phyloP scores from a whole-genome alignment of 2,329 filamentous ascomycete species.

The Ustulina deusta region DNA sequence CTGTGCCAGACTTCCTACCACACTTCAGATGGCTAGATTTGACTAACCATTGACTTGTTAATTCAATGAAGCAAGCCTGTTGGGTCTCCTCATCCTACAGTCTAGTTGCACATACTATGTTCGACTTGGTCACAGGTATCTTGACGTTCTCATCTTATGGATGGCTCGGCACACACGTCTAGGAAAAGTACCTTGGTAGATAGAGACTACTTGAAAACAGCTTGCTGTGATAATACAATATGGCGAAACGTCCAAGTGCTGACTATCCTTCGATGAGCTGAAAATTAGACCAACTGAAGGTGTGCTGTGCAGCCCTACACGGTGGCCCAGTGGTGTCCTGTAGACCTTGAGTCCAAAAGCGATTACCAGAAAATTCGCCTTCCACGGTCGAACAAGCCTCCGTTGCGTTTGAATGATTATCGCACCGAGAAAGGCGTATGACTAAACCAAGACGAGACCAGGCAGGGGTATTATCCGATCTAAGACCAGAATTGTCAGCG shows the following conservation, averaged over 20 bases:
- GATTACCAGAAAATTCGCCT: slow-evolving; percentile 5
- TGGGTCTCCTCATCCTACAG: no score
- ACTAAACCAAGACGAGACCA: slow-evolving; percentile 10
- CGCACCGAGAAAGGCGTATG: slow-evolving; percentile 1
- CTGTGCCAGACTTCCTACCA: neutral
- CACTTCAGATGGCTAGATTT: neutral
- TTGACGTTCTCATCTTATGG: no score
- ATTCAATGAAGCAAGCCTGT: no score
- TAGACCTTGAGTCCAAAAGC: neutral
- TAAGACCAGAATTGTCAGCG: slow-evolving; percentile 6
- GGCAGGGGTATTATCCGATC: slow-evolving; percentile 2
- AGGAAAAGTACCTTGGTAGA: no score
- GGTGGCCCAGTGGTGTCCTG: neutral
- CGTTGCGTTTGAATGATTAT: slow-evolving; percentile 7
- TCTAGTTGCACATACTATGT: no score
- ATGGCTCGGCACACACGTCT: no score
- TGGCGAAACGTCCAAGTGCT: no score
- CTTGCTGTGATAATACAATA: neutral
- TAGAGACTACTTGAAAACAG: no score
- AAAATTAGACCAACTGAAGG: neutral
- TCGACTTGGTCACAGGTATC: no score
- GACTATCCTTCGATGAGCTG: neutral
- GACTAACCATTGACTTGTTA: no score
- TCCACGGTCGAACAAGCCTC: slow-evolving; percentile 10
- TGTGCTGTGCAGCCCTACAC: neutral